Conservation (phyloP, 2,329 filamentous ascomycete genomes). For the Taxawa tesnikishii region DNA sequence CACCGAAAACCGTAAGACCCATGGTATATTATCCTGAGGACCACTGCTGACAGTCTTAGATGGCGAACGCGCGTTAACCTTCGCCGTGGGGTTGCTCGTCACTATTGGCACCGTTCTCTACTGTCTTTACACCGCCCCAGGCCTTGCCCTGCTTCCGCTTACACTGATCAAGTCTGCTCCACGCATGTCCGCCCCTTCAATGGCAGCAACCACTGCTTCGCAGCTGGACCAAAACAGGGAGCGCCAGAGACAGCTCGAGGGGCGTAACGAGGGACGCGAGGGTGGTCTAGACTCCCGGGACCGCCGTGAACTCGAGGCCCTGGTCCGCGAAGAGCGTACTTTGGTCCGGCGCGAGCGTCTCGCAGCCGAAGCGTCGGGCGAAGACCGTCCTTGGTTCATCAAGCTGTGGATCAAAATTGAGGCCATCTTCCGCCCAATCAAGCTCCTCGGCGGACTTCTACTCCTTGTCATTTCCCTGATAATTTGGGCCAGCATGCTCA, state of each 20-base stretch:
- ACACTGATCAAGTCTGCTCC: slow-evolving; percentile 88
- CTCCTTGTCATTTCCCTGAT: slow-evolving; percentile 63
- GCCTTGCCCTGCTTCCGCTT: slow-evolving; percentile 78
- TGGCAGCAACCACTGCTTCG: slow-evolving; percentile 64
- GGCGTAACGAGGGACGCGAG: slow-evolving; percentile 64
- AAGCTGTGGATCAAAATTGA: slow-evolving; percentile 68
- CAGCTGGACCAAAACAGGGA: slow-evolving; percentile 82
- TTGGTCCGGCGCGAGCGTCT: slow-evolving; percentile 80
- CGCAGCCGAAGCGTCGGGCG: slow-evolving; percentile 67
- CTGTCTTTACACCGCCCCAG: slow-evolving; percentile 75
- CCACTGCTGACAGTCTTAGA: slow-evolving; percentile 31
- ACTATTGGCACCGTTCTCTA: slow-evolving; percentile 79
- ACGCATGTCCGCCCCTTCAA: slow-evolving; percentile 66
- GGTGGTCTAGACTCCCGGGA: slow-evolving; percentile 74
- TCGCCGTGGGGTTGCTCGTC: slow-evolving; percentile 77
- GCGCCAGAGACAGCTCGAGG: slow-evolving; percentile 80
- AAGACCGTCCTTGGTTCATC: slow-evolving; percentile 63
- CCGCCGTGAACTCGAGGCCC: slow-evolving; percentile 71
- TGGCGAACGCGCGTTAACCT: slow-evolving; percentile 84
- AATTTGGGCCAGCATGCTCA: slow-evolving; percentile 83
- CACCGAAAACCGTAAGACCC: slow-evolving; percentile 57
- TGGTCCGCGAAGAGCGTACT: slow-evolving; percentile 84
- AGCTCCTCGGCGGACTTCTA: slow-evolving; percentile 72
- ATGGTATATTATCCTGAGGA: slow-evolving; percentile 3
- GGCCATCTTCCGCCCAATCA: slow-evolving; percentile 74